phyloP scores from a whole-genome alignment of 2,329 filamentous ascomycete genomes.

The Arthrobotrys iridis region DNA sequence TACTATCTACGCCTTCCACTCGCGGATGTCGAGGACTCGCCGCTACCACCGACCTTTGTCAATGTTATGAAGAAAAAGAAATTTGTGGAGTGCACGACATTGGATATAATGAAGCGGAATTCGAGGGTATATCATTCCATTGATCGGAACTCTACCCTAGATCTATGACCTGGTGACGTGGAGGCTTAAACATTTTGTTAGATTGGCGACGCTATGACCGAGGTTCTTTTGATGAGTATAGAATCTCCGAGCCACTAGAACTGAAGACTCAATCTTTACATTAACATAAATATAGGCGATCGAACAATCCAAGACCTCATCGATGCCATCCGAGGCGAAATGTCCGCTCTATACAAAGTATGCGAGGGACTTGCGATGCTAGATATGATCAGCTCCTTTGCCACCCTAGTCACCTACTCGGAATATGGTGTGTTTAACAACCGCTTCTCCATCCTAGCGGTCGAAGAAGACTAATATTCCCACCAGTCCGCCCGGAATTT shows the following conservation, averaged over 20 bases:
- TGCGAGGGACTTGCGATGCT: conserved; percentile 87
- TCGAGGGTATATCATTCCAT: conserved; percentile 60
- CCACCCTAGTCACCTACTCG: conserved; percentile 74
- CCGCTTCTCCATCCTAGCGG: conserved; percentile 23
- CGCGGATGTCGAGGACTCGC: conserved; percentile 70
- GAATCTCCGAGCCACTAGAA: conserved; percentile 48
- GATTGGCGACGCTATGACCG: conserved; percentile 81
- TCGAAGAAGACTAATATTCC: neutral
- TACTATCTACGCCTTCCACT: conserved; percentile 78
- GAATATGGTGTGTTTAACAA: conserved; percentile 66
- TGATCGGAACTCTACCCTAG: too few species aligned
- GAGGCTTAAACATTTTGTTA: too few species aligned
- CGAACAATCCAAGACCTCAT: conserved; percentile 77
- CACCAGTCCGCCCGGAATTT: conserved; percentile 71
- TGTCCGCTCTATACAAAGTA: conserved; percentile 79
- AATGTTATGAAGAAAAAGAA: conserved; percentile 78
- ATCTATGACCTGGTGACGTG: too few species aligned
- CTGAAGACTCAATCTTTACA: neutral
- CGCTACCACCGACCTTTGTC: conserved; percentile 76
- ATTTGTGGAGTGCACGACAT: conserved; percentile 85
- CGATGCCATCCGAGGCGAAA: conserved; percentile 74
- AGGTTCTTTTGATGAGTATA: conserved; percentile 79
- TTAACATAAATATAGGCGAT: conserved; percentile 64
- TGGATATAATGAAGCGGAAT: conserved; percentile 82
- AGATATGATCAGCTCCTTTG: conserved; percentile 81